Base-by-base conservation (phyloP, 1,284 basidiomycete genomes). In the Cryptococcus hybrid region DNA sequence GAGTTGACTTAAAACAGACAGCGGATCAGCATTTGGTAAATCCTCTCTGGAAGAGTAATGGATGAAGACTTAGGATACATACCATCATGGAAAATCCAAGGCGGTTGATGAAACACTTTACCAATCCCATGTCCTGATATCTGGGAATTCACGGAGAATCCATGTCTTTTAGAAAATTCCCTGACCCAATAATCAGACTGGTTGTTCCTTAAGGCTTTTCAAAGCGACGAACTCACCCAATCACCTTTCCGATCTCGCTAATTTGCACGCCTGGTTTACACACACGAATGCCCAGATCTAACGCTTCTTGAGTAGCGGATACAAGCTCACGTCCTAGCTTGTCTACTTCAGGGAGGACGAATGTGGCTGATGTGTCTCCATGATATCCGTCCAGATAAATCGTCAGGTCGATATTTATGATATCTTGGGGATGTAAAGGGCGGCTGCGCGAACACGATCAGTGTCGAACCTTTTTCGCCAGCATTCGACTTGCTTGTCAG, bases 371-470 rank as follows among this genome's bases (percentile, higher is more conserved):
- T 0, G 90, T 92, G 67, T 94, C 91, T 0, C 91, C 91, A 67
- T 94, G 90, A 73, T 85, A 91, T 1, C 88, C 88, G 55, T 88
- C 78, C 30, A 86, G 78, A 71, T 84, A 92, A 5, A 92, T 81
- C 0, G 91, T 93, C 3, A 94, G 77, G 73, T 94, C 91, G 43
- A 94, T 80, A 69, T 92, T 92, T 65, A 94, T 79, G 47, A 93
- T 88, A 67, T 94, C 91, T 1, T 87, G 87, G 51, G 88, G 80
- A 71, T 87, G 82, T 2, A 93, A 81, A 0, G 84, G 84, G n/a
- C 89, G 88, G 57, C 90, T 92, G 56, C 30, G 51, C 50, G 24
- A 11, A 30, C 30, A 44, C 18, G 5, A 55, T 30, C 39, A 15
- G 30, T 13, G 7, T 38, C n/a, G 11, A 44, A 15, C 24, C 43